phyloP scores from a whole-genome alignment of 345 rosid species.

The Acer negundo region DNA sequence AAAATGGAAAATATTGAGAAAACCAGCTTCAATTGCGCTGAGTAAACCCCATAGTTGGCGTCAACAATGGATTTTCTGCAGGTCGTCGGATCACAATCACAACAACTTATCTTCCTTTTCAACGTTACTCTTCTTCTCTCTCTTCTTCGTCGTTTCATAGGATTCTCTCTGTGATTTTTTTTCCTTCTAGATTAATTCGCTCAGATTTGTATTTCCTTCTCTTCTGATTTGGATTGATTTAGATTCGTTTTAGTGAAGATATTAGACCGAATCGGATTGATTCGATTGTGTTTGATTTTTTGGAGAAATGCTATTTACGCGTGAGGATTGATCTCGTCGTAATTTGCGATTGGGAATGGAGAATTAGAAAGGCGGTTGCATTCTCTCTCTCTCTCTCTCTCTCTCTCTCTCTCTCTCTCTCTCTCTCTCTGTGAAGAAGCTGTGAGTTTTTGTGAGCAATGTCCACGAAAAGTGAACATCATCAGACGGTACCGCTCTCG shows the following conservation, averaged over 20 bases:
- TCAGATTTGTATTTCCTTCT: constrained; percentile 14
- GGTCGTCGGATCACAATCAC: constrained; percentile 54
- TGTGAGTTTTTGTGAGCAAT: constrained; percentile 31
- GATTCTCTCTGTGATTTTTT: constrained; percentile 30
- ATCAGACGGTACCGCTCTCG: constrained; percentile 88
- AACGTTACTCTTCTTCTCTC: constrained; percentile 10
- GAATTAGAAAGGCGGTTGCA: constrained; percentile 26
- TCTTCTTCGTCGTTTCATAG: constrained; percentile 18
- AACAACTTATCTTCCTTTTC: constrained; percentile 22
- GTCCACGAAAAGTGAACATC: constrained; percentile 70
- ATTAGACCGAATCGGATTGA: constrained; percentile 3
- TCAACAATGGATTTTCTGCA: constrained; percentile 46
- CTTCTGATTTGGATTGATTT: constrained; percentile 14
- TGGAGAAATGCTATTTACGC: background rate
- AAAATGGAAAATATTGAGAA: constrained; percentile 15
- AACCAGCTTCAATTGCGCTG: constrained; percentile 44
- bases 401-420: background rate
- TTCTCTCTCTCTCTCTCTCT: background rate
- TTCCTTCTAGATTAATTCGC: background rate
- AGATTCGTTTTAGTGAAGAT: background rate
- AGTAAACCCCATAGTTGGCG: constrained; percentile 12
- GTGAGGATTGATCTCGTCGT: too few species aligned
- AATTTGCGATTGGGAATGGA: constrained; percentile 5
- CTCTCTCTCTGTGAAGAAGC: constrained; percentile 6
- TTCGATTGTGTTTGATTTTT: background rate